A percentile compares a stretch with the other conserved stretches of the same genome.
Conservation (phyloP, 306 rosid genomes). For the Vicia faba region DNA sequence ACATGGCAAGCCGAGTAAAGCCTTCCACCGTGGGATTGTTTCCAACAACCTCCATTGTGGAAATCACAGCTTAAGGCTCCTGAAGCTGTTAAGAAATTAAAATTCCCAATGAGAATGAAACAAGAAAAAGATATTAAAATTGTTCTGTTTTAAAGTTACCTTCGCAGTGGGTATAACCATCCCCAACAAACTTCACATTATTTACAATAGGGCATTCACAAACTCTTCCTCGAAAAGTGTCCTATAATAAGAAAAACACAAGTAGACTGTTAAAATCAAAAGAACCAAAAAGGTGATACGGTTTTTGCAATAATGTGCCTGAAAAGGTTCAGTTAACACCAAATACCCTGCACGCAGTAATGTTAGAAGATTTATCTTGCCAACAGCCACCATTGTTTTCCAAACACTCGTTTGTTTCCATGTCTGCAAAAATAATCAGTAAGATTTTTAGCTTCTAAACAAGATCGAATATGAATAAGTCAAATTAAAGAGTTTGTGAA, state of each 20-base stretch:
- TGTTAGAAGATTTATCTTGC: slow-evolving; percentile 66
- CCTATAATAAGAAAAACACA: slow-evolving; percentile 48
- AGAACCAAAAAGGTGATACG: slow-evolving; percentile 15
- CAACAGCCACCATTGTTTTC: slow-evolving; percentile 96
- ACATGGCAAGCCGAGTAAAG: slow-evolving; percentile 85
- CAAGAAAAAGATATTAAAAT: not conserved
- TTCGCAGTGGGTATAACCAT: slow-evolving; percentile 89
- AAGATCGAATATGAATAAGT: slow-evolving; percentile 18
- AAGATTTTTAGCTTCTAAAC: slow-evolving; percentile 38
- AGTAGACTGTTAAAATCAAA: slow-evolving; percentile 20
- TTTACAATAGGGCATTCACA: slow-evolving; percentile 92
- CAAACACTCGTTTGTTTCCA: slow-evolving; percentile 92
- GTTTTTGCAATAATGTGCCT: slow-evolving; percentile 10
- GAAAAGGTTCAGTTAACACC: slow-evolving; percentile 29
- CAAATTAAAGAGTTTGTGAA: slow-evolving; percentile 15
- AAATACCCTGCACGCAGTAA: slow-evolving; percentile 93
- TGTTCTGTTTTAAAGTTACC: slow-evolving; percentile 47
- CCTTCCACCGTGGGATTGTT: slow-evolving; percentile 48
- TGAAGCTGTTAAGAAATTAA: slow-evolving; percentile 60
- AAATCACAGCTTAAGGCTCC: slow-evolving; percentile 78
- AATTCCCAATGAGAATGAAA: slow-evolving; percentile 21
- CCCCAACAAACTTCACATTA: slow-evolving; percentile 78
- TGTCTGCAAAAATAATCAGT: slow-evolving; percentile 49
- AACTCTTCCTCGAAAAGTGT: slow-evolving; percentile 93
- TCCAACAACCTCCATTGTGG: slow-evolving; percentile 99